Conservation (phyloP, 768 basidiomycete species). For the Ephemerocybe angulata region DNA sequence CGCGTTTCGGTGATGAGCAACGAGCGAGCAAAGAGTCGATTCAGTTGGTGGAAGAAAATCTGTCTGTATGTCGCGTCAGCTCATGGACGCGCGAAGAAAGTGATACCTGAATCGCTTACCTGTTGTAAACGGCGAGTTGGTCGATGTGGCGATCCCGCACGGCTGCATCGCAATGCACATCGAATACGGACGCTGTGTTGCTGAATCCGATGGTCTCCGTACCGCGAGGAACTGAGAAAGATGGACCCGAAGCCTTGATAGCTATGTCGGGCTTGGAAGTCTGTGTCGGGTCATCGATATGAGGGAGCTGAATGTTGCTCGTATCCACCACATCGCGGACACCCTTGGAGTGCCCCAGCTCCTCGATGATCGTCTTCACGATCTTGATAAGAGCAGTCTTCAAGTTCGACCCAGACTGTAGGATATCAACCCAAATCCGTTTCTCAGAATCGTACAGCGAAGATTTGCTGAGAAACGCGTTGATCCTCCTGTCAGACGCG, state of each 20-base stretch:
- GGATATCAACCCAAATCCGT: too few relatives aligned
- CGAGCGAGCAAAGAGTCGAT: background rate
- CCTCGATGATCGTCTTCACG: background rate
- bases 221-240: background rate
- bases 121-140: too few relatives aligned
- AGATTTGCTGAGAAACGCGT: too few relatives aligned
- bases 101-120: too few relatives aligned
- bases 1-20: background rate
- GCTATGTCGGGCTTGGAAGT: background rate
- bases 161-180: background rate
- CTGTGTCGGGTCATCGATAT: background rate
- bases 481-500: too few relatives aligned
- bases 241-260: background rate
- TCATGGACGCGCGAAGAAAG: too few relatives aligned
- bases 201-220: background rate
- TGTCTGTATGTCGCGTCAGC: too few relatives aligned
- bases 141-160: background rate
- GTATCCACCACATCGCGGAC: background rate
- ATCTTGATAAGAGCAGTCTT: too few relatives aligned
- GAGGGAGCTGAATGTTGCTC: background rate
- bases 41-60: slow-evolving; percentile 1
- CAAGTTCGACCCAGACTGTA: too few relatives aligned
- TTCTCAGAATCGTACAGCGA: too few relatives aligned
- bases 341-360: background rate
- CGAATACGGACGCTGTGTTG: background rate